These are phyloP conservation scores for Hygrophila difformis DNA, from an alignment of 257 asterid species.

Conservation along the genomic window DNA sequence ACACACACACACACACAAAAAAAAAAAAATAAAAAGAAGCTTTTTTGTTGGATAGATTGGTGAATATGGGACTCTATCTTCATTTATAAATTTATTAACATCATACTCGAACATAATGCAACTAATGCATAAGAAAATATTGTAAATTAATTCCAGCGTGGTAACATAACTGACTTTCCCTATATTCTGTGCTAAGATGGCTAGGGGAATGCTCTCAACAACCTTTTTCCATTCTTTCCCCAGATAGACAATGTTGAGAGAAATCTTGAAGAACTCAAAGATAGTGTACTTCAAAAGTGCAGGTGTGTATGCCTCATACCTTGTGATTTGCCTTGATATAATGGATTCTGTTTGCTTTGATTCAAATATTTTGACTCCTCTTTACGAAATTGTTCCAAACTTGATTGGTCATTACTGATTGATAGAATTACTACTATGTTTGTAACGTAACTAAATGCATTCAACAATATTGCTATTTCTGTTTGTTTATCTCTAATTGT, in stretches of 20 bases:
- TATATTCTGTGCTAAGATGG: not conserved
- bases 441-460: too few relatives aligned
- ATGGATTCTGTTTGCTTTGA: too few relatives aligned
- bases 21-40: too few relatives aligned
- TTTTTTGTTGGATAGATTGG: not conserved
- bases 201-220: slow-evolving; percentile 14
- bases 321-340: not conserved
- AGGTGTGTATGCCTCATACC: slow-evolving; percentile 42
- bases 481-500: too few relatives aligned
- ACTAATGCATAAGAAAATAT: too few relatives aligned
- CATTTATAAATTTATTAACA: not conserved
- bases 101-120: too few relatives aligned
- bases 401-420: too few relatives aligned
- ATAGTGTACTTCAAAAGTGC: slow-evolving; percentile 62
- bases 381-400: too few relatives aligned
- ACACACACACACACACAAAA: too few relatives aligned
- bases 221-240: slow-evolving; percentile 15
- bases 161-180: slow-evolving; percentile 7
- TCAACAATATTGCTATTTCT: too few relatives aligned
- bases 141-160: not conserved
- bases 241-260: slow-evolving; percentile 62
- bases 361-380: too few relatives aligned
- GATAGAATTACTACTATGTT: too few relatives aligned
- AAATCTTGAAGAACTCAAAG: slow-evolving; percentile 63
- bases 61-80: not conserved